Conservation (phyloP, 352 stramenopile species). For the Pythium aphanidermatum region DNA sequence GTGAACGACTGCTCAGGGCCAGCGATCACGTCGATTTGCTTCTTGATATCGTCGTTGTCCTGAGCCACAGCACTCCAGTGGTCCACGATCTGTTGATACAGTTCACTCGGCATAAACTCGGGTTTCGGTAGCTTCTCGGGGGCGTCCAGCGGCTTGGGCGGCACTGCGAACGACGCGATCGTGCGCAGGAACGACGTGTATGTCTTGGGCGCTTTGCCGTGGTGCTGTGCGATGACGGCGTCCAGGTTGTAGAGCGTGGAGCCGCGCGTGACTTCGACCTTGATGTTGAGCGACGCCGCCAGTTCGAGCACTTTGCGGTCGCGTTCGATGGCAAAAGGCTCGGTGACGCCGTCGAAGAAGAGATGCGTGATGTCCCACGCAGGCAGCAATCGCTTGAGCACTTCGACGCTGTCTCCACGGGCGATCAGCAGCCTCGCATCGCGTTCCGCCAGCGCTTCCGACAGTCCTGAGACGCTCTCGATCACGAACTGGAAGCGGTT, state of each 20-base stretch:
- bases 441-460: slow-evolving; percentile 52
- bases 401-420: slow-evolving; percentile 63
- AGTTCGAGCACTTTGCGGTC: slow-evolving; percentile 62
- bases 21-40: slow-evolving; percentile 31
- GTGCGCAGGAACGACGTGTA: slow-evolving; percentile 67
- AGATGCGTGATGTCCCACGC: slow-evolving; percentile 88
- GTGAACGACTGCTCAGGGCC: slow-evolving; percentile 58
- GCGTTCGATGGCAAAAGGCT: slow-evolving; percentile 85
- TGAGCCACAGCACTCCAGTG: slow-evolving; percentile 30
- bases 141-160: slow-evolving; percentile 35
- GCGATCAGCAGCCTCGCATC: slow-evolving; percentile 69
- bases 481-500: slow-evolving; percentile 92
- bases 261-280: slow-evolving; percentile 64
- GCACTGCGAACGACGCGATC: slow-evolving; percentile 44
- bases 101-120: slow-evolving; percentile 37
- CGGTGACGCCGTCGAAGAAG: slow-evolving; percentile 89
- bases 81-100: slow-evolving; percentile 57
- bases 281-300: slow-evolving; percentile 41
- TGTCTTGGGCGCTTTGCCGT: slow-evolving; percentile 58
- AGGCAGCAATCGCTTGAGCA: slow-evolving; percentile 74
- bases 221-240: slow-evolving; percentile 46
- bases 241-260: slow-evolving; percentile 74
- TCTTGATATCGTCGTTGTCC: slow-evolving; percentile 26
- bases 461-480: slow-evolving; percentile 86
- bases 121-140: slow-evolving; percentile 38